Percentiles rank a stretch among this genome's conserved stretches.
These are phyloP conservation scores for Botryosphaeria dothidea DNA, from an alignment of 2,329 filamentous ascomycete genomes.

Conservation along the genomic window DNA sequence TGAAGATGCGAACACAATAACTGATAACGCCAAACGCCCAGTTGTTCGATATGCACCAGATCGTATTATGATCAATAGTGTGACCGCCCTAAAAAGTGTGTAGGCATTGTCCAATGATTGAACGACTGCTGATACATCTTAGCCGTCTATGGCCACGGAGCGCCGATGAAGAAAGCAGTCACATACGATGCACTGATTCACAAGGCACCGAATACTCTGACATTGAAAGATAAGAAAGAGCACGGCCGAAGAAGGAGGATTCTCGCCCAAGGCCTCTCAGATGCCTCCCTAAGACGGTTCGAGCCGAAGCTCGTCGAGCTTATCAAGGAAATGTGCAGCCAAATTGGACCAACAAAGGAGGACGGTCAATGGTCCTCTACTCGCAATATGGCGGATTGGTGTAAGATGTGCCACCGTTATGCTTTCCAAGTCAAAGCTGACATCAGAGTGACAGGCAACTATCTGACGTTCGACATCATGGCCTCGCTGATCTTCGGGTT, in stretches of 20 bases:
- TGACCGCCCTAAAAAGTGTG: not conserved
- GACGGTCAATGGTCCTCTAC: not conserved
- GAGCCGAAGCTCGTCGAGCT: not conserved
- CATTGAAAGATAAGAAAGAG: slow-evolving; percentile 44
- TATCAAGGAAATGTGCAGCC: not conserved
- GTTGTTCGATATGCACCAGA: not conserved
- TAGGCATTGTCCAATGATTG: not conserved
- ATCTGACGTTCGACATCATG: slow-evolving; percentile 54
- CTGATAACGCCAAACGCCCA: not conserved
- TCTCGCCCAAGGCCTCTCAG: slow-evolving; percentile 49
- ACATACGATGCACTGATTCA: slow-evolving; percentile 38
- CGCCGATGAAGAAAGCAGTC: not conserved
- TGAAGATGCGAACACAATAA: slow-evolving; percentile 31
- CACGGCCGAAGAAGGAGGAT: slow-evolving; percentile 51
- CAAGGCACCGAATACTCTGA: slow-evolving; percentile 45
- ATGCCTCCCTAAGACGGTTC: slow-evolving; percentile 41
- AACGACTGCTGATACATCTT: not conserved
- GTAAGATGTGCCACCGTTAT: not conserved
- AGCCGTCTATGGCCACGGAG: slow-evolving; percentile 1
- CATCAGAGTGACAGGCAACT: not conserved
- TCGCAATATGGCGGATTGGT: not conserved
- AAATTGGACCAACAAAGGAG: not conserved
- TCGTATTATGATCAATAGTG: not conserved
- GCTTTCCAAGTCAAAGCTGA: not conserved
- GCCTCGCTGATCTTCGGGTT: slow-evolving; percentile 50